These are phyloP conservation scores for Magnusiomyces tetraspermus DNA, from an alignment of 1,139 yeast genomes.

Conservation along the genomic window DNA sequence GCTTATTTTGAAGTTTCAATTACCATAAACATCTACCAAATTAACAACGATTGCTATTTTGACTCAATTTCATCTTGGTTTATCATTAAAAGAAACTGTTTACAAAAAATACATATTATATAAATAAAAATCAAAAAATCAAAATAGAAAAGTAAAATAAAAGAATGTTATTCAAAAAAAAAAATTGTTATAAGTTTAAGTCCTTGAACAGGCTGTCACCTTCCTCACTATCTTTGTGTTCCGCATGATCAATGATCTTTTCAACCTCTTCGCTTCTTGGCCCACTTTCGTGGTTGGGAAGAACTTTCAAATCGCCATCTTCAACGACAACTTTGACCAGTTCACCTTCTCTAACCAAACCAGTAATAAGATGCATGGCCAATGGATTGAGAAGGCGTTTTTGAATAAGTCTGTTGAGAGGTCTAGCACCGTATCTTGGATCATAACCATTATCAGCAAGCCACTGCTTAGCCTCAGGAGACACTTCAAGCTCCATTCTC, in stretches of 20 bases:
- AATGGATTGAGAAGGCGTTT: constrained; percentile 75
- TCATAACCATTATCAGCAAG: constrained; percentile 82
- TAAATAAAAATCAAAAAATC: too few species aligned
- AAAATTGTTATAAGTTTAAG: too few species aligned
- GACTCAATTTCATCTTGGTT: too few species aligned
- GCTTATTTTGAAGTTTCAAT: too few species aligned
- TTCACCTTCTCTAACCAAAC: constrained; percentile 65
- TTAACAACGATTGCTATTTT: too few species aligned
- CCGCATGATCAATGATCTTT: constrained; percentile 1
- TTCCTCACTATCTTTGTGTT: neutral
- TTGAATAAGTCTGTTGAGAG: constrained; percentile 81
- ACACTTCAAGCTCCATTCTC: constrained; percentile 57
- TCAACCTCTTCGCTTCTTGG: constrained; percentile 13
- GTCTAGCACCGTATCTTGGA: constrained; percentile 89
- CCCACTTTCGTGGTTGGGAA: constrained; percentile 41
- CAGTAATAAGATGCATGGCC: constrained; percentile 70
- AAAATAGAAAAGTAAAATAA: too few species aligned
- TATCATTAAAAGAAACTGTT: too few species aligned
- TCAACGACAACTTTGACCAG: constrained; percentile 41
- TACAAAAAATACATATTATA: too few species aligned
- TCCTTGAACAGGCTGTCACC: too few species aligned
- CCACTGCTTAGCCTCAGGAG: constrained; percentile 55
- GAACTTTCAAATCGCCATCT: constrained; percentile 34
- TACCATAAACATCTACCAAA: too few species aligned
- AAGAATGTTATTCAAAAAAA: too few species aligned